Conservation (phyloP, 202 grass and related monocot species). For the Hordeum pubiflorum region DNA sequence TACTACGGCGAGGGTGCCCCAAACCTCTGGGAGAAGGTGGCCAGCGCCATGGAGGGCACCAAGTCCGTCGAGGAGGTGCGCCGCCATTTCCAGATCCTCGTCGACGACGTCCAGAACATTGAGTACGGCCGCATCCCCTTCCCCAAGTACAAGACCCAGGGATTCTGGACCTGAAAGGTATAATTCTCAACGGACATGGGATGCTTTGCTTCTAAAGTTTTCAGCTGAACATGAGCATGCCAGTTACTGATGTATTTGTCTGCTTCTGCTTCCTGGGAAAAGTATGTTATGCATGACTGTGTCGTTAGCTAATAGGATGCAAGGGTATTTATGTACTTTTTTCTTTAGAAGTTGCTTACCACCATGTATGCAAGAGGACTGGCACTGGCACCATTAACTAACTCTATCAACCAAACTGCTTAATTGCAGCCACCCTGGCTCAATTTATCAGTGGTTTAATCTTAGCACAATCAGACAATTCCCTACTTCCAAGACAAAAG, state of each 20-base stretch:
- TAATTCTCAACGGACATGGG: background rate
- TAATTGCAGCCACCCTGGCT: background rate
- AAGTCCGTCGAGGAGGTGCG: conserved; percentile 56
- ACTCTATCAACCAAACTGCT: too few relatives aligned
- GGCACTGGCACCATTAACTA: too few relatives aligned
- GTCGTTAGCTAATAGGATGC: too few relatives aligned
- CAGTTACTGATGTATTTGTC: too few relatives aligned
- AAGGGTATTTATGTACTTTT: too few relatives aligned
- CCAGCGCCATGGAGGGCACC: conserved; percentile 46
- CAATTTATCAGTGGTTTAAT: conserved; percentile 10
- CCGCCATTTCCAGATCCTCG: conserved; percentile 41
- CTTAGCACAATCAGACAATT: conserved; percentile 19
- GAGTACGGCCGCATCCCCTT: conserved; percentile 18
- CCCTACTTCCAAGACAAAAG: conserved; percentile 15
- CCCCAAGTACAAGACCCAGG: conserved; percentile 50
- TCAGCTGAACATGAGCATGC: background rate
- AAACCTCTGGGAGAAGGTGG: conserved; percentile 59
- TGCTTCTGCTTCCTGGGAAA: too few relatives aligned
- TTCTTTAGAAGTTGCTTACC: too few relatives aligned
- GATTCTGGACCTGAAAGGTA: conserved; percentile 32
- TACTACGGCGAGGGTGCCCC: conserved; percentile 45
- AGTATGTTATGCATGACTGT: too few relatives aligned
- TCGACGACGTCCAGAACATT: conserved; percentile 36
- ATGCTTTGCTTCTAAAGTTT: background rate
- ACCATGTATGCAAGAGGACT: too few relatives aligned